Base-by-base conservation (phyloP, 352 stramenopile genomes). In the Hyaloperonospora arabidopsidis region DNA sequence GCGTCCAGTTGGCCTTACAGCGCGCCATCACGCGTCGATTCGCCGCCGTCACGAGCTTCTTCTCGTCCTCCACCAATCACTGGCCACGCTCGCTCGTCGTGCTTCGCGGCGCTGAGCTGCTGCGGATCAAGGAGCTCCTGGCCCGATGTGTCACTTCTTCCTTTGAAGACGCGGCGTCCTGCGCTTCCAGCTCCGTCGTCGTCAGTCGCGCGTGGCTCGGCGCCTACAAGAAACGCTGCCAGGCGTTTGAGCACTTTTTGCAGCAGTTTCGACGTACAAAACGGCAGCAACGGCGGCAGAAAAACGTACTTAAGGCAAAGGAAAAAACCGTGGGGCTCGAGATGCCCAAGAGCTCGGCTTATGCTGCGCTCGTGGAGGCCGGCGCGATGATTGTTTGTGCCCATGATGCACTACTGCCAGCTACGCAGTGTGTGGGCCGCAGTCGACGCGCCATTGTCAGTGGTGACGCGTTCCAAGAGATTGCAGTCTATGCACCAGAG, bases 181-280 rank as follows among this genome's bases (percentile, higher is more conserved):
- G 69, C 32, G 46, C 63, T 13, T 64, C 67, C 8, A 67, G 59
- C 6, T 69, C 64, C 41, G 73, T 93, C 28, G 51, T 92, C 17
- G 65, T 91, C 40, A 85, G 78, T 56, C 83, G 79, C 46, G 72
- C 79, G 22, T 94, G 81, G 77, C 68, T 88, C 19, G 61, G 84
- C 19, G 76, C 76, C 29, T 91, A 72, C 68, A 84, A 76, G 59
- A 87, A 84, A 49, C 75, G 80, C 36, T 84, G 78, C 51, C 74
- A 85, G 35, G 39, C 22, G 14, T 86, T 79, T 58, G 84, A 94
- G 63, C 80, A 91, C 61, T 85, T 76, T 54, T 29, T 91, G 14
- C 59, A 69, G 60, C 84, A 92, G 54, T 90, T 90, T 44, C 77
- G 74, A 10, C 50, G 68, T 25, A 73, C 78, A 11, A 88, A 87